These are phyloP conservation scores for Pleurotus tuoliensis DNA, from an alignment of 768 basidiomycete genomes.

Conservation along the genomic window DNA sequence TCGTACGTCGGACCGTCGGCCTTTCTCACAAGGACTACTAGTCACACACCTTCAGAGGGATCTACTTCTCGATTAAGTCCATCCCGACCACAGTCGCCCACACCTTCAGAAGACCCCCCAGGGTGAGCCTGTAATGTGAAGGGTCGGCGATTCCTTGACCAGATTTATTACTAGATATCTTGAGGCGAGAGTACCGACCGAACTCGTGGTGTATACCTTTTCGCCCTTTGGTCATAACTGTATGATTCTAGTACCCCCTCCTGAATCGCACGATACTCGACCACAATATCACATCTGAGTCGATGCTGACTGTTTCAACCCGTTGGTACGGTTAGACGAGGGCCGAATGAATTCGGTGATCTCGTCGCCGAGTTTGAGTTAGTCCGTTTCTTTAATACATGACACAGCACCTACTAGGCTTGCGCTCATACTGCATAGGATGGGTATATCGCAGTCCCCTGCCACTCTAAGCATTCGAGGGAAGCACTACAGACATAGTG, in stretches of 20 bases:
- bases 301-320: constrained; percentile 31
- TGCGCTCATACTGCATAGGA: constrained; percentile 1
- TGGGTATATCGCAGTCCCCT: constrained; percentile 12
- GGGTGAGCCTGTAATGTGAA: background rate
- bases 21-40: too few species aligned
- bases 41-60: too few species aligned
- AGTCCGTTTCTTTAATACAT: constrained; percentile 6
- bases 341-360: constrained; percentile 22
- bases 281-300: constrained; percentile 29
- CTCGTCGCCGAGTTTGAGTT: constrained; percentile 34
- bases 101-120: background rate
- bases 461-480: constrained; percentile 8
- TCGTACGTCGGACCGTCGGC: too few species aligned
- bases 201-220: constrained; percentile 8
- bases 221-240: constrained; percentile 10
- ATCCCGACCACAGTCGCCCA: background rate
- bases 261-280: constrained; percentile 13
- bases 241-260: constrained; percentile 20
- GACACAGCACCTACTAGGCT: background rate
- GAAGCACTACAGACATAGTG: background rate
- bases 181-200: constrained; percentile 1
- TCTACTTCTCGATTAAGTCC: too few species aligned
- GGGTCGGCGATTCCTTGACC: too few species aligned
- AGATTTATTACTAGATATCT: background rate
- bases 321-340: constrained; percentile 25